Percentiles rank a stretch among this genome's conserved stretches.
phyloP scores from a whole-genome alignment of 805 yeast species.

The Ogataea kodamae region DNA sequence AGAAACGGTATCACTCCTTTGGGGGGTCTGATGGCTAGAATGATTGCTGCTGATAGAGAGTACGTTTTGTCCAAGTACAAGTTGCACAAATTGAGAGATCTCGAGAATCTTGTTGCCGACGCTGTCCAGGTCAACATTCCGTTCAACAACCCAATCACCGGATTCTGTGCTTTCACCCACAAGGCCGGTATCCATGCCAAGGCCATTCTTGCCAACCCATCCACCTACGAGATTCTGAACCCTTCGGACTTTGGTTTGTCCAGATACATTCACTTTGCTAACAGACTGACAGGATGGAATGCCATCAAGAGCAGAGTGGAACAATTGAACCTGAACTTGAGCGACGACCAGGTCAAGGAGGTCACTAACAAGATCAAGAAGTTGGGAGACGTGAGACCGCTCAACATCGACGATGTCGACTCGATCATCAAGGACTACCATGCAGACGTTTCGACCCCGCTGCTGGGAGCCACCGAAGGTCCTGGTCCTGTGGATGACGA shows the following conservation, averaged over 20 bases:
- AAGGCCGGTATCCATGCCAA: conserved; percentile 64
- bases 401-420: conserved; percentile 59
- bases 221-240: conserved; percentile 58
- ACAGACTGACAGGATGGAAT: conserved; percentile 61
- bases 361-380: conserved; percentile 52
- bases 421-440: conserved; percentile 56
- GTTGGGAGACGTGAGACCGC: conserved; percentile 58
- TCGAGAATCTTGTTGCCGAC: conserved; percentile 57
- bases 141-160: conserved; percentile 60
- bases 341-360: conserved; percentile 56
- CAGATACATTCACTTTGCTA: conserved; percentile 60
- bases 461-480: conserved; percentile 34
- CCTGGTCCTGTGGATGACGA: conserved; percentile 29
- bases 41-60: conserved; percentile 59
- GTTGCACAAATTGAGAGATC: conserved; percentile 52
- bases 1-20: conserved; percentile 61
- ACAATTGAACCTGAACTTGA: conserved; percentile 51
- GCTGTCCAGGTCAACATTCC: conserved; percentile 58
- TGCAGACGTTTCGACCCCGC: conserved; percentile 51
- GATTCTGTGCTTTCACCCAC: conserved; percentile 63
- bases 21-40: conserved; percentile 61
- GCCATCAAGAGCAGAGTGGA: conserved; percentile 61
- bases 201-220: conserved; percentile 59
- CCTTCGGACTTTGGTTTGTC: conserved; percentile 58
- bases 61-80: conserved; percentile 57